Conservation (phyloP, 257 asterid genomes). For the Solanum pinnatisectum region DNA sequence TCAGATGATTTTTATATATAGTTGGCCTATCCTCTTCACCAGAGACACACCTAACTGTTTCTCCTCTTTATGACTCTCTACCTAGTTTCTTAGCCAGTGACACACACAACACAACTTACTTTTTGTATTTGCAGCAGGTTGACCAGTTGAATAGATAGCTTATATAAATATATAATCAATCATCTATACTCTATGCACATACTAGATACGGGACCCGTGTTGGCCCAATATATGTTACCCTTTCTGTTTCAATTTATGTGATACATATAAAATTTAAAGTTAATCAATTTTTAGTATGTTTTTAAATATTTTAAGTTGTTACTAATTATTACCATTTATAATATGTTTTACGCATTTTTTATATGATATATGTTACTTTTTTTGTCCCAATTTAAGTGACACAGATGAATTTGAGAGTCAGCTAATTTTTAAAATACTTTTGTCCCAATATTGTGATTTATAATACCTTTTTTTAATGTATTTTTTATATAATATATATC, state of each 20-base stretch:
- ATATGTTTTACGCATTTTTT: too few species aligned
- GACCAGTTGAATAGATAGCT: background rate
- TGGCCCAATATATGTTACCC: background rate
- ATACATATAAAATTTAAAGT: too few species aligned
- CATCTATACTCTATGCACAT: too few species aligned
- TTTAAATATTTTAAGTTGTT: too few species aligned
- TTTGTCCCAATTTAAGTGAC: background rate
- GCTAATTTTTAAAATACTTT: background rate
- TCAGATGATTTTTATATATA: background rate
- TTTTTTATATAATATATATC: too few species aligned
- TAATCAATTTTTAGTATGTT: too few species aligned
- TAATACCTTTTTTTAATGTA: too few species aligned
- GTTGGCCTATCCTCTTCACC: background rate
- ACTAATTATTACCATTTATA: background rate
- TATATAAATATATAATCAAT: background rate
- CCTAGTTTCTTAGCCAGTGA: background rate
- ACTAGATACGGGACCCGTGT: background rate
- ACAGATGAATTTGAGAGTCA: background rate
- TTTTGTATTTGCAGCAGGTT: background rate
- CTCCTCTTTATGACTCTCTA: background rate
- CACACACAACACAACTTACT: background rate
- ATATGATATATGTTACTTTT: background rate
- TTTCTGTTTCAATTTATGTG: too few species aligned
- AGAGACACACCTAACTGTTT: background rate
- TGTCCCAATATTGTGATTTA: background rate